Evolutionary conservation across 2,329 filamentous ascomycete species (phyloP).

Genomic region (Graphiopsis chlorocephala): DNA sequence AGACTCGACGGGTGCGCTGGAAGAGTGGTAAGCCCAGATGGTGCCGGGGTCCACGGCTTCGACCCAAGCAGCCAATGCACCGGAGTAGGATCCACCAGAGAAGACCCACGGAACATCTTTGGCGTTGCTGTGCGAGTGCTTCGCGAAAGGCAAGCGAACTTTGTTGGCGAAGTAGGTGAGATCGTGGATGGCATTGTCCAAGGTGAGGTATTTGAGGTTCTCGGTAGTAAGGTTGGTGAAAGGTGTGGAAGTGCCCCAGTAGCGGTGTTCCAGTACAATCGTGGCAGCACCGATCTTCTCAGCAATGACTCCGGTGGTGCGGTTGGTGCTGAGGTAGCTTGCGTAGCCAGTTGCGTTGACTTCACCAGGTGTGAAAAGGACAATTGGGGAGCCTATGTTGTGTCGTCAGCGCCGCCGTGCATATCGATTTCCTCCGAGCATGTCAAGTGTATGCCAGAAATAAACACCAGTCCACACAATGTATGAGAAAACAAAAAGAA

Average conservation of each 20-base stretch:
- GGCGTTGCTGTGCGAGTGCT: slow-evolving; percentile 48
- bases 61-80: slow-evolving; percentile 56
- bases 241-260: slow-evolving; percentile 57
- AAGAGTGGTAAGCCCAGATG: slow-evolving; percentile 60
- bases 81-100: slow-evolving; percentile 56
- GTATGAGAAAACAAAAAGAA: slow-evolving; percentile 1
- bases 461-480: neutral
- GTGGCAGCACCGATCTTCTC: slow-evolving; percentile 54
- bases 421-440: neutral
- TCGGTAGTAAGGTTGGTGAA: slow-evolving; percentile 51
- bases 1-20: slow-evolving; percentile 55
- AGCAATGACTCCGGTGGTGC: slow-evolving; percentile 51
- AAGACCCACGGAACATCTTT: slow-evolving; percentile 56
- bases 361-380: slow-evolving; percentile 48
- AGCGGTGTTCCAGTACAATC: slow-evolving; percentile 58
- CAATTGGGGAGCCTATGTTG: slow-evolving; percentile 47
- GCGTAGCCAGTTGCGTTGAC: slow-evolving; percentile 45
- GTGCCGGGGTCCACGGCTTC: slow-evolving; percentile 53
- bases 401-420: neutral
- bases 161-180: slow-evolving; percentile 55
- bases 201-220: slow-evolving; percentile 54
- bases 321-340: slow-evolving; percentile 51
- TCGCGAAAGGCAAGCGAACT: slow-evolving; percentile 54
- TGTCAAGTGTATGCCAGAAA: neutral
- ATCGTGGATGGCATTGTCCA: slow-evolving; percentile 55